Evolutionary conservation across 2,329 filamentous ascomycete species (phyloP).

Genomic region (Hypoxylon sp.): DNA sequence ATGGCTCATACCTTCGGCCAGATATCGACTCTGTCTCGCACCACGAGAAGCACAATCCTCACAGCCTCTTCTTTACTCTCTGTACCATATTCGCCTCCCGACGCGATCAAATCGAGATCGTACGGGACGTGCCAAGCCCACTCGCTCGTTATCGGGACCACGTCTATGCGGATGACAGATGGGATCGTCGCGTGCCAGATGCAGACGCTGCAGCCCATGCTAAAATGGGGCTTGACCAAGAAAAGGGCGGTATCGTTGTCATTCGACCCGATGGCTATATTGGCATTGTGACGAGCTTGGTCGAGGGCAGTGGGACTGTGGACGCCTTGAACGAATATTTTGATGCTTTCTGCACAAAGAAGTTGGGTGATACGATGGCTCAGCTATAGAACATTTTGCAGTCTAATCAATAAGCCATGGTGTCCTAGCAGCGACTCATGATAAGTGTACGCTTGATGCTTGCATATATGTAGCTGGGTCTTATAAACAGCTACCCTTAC

Average conservation of each 20-base stretch:
- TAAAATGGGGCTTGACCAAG: slow-evolving; percentile 85
- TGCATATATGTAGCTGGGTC: background rate
- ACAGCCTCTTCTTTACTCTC: slow-evolving; percentile 85
- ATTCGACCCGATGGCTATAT: slow-evolving; percentile 92
- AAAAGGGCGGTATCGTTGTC: slow-evolving; percentile 83
- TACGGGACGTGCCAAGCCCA: slow-evolving; percentile 76
- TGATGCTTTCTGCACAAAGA: slow-evolving; percentile 77
- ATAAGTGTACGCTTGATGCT: background rate
- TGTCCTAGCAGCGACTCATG: background rate
- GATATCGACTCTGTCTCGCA: slow-evolving; percentile 76
- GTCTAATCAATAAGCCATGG: background rate
- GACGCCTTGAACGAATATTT: slow-evolving; percentile 90
- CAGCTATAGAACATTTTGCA: slow-evolving; percentile 54
- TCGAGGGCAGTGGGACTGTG: slow-evolving; percentile 82
- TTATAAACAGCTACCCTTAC: slow-evolving; percentile 7
- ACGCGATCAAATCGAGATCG: slow-evolving; percentile 79
- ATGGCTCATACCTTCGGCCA: slow-evolving; percentile 72
- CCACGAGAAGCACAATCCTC: slow-evolving; percentile 88
- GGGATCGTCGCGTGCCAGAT: slow-evolving; percentile 77
- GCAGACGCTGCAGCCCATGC: slow-evolving; percentile 83
- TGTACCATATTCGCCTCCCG: slow-evolving; percentile 80
- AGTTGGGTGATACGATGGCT: slow-evolving; percentile 59
- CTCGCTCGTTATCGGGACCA: slow-evolving; percentile 84
- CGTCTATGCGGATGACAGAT: slow-evolving; percentile 88
- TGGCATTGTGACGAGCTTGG: slow-evolving; percentile 79